Conservation (phyloP, 1,139 yeast species). For the Geotrichum carabidarum region DNA sequence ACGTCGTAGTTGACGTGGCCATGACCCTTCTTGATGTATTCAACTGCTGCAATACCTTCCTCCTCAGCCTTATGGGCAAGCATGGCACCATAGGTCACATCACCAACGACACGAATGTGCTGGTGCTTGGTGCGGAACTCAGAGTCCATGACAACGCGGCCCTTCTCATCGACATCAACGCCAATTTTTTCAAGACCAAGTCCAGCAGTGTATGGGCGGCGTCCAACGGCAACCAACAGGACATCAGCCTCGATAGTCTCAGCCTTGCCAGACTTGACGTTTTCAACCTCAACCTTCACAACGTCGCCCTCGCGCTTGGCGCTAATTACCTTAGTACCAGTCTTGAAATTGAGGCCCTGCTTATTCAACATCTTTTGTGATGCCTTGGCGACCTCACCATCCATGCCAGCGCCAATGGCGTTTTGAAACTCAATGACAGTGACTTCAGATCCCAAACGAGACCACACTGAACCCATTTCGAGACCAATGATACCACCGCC, state of each 20-base stretch:
- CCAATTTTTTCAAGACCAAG: constrained; percentile 85
- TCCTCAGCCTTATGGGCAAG: constrained; percentile 99
- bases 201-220: constrained; percentile 95
- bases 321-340: constrained; percentile 82
- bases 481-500: constrained; percentile 99
- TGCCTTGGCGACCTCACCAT: constrained; percentile 84
- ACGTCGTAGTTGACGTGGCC: constrained; percentile 98
- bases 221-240: constrained; percentile 93
- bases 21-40: constrained; percentile 84
- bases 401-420: constrained; percentile 96
- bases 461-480: constrained; percentile 98
- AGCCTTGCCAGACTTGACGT: constrained; percentile 78
- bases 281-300: constrained; percentile 84
- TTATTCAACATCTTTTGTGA: constrained; percentile 85
- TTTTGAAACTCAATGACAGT: constrained; percentile 88
- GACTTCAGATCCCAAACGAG: constrained; percentile 92
- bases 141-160: constrained; percentile 89
- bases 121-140: constrained; percentile 88
- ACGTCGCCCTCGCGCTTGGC: constrained; percentile 91
- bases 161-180: constrained; percentile 82
- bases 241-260: constrained; percentile 85
- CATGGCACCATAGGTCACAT: constrained; percentile 98
- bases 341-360: constrained; percentile 92
- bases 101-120: constrained; percentile 96
- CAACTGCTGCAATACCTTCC: constrained; percentile 98